Percentiles rank a stretch among this genome's conserved stretches.
Conservation (phyloP, 2,329 filamentous ascomycete genomes). For the Verruconis gallopava region DNA sequence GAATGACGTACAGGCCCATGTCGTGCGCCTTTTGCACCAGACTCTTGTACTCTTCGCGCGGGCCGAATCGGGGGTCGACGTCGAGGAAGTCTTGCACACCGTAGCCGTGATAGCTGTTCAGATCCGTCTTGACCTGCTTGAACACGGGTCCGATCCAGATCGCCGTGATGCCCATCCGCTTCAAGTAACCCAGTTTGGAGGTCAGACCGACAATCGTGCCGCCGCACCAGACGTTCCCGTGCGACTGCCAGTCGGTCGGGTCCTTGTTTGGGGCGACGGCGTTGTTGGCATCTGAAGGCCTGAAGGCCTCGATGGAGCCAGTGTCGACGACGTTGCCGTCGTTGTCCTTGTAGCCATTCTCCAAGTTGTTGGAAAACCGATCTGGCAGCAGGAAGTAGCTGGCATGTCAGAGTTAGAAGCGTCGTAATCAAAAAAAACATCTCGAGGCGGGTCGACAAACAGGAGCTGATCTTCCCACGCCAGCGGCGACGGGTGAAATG, state of each 20-base stretch:
- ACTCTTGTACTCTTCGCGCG: slow-evolving; percentile 14
- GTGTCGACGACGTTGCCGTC: slow-evolving; percentile 2
- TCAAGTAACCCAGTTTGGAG: slow-evolving; percentile 16
- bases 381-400: slow-evolving; percentile 16
- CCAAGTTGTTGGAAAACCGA: slow-evolving; percentile 14
- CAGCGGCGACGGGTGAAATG: slow-evolving; percentile 11
- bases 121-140: slow-evolving; percentile 14
- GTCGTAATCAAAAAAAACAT: not conserved
- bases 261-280: slow-evolving; percentile 4
- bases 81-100: slow-evolving; percentile 15
- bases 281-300: slow-evolving; percentile 10
- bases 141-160: slow-evolving; percentile 17
- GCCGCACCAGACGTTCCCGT: slow-evolving; percentile 13
- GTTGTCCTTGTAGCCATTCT: slow-evolving; percentile 5
- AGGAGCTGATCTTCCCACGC: slow-evolving; percentile 17
- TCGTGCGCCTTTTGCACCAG: slow-evolving; percentile 15
- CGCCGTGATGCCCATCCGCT: slow-evolving; percentile 14
- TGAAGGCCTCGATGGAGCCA: slow-evolving; percentile 2
- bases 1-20: slow-evolving; percentile 15
- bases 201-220: slow-evolving; percentile 15
- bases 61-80: slow-evolving; percentile 16
- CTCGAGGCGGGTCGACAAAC: not conserved
- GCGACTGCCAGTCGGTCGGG: slow-evolving; percentile 12
- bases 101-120: slow-evolving; percentile 16
- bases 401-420: not conserved